Conservation (phyloP, 352 stramenopile genomes). For the Globisporangium middletonii region DNA sequence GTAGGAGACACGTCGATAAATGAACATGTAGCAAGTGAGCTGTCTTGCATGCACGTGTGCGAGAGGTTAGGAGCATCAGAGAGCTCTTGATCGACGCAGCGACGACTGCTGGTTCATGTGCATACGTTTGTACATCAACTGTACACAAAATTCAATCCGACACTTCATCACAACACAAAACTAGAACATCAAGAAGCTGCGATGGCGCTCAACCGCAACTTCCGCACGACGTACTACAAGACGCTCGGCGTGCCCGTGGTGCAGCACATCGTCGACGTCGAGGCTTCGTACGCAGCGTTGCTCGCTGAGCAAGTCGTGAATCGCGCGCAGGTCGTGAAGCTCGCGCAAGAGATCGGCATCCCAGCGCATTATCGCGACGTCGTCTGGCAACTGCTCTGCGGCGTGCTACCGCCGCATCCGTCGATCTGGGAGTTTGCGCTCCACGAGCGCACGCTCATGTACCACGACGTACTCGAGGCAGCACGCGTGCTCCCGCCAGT, state of each 20-base stretch:
- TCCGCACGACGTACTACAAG: constrained; percentile 87
- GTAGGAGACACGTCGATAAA: too few species aligned
- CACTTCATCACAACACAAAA: too few species aligned
- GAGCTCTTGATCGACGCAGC: too few species aligned
- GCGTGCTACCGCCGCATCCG: constrained; percentile 48
- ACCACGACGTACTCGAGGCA: constrained; percentile 51
- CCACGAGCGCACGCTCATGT: constrained; percentile 51
- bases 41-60: too few species aligned
- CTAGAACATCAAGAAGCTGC: background rate
- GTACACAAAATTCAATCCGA: background rate
- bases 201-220: constrained; percentile 73
- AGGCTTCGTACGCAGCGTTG: constrained; percentile 66
- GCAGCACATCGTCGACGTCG: constrained; percentile 76
- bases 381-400: constrained; percentile 55
- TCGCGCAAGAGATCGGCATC: constrained; percentile 72
- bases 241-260: constrained; percentile 80
- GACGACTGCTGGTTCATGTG: too few species aligned
- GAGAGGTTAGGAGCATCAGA: too few species aligned
- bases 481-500: constrained; percentile 34
- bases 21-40: too few species aligned
- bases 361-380: constrained; percentile 38
- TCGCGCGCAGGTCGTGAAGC: constrained; percentile 55
- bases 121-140: too few species aligned
- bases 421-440: constrained; percentile 57
- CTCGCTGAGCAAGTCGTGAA: constrained; percentile 55